Evolutionary conservation across 2,329 filamentous ascomycete species (phyloP), one percentile per base, ranked within the genome.

Genomic region (Beauveria caledonica): DNA sequence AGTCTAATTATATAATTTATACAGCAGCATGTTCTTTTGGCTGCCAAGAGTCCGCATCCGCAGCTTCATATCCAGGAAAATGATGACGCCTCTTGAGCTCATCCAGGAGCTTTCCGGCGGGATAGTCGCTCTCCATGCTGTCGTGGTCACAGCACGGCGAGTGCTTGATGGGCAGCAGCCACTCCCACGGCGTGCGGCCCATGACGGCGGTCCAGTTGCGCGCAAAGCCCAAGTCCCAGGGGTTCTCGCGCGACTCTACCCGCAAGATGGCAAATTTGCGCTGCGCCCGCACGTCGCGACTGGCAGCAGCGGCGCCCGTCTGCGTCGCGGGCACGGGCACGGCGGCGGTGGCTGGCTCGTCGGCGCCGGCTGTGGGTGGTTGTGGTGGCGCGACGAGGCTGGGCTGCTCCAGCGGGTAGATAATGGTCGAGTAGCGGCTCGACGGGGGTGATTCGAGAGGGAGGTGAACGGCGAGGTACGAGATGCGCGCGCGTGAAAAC

Each of bases 181-280:
- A 97, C 62, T 96, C 89, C 15, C 87, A 63, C 2, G 86, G 64
- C 21, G 75, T 82, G 51, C 81, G 74, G 0, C 93, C 93, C 86
- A 99, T 91, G 25, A 97, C 84, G 15, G 87, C 82, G 64, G 85
- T 83, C 75, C 92, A 87, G 68, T 97, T 97, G 29, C 78, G 74
- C 63, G 82, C 78, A 9, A 75, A 74, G 2, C 89, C 90, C 1
- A 94, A 76, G 66, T 96, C 84, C 86, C 91, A 99, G 0, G 91
- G 90, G 66, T 96, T 96, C 66, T 94, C 87, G 10, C 89, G 87
- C 0, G 84, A 80, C 3, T 84, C 77, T 0, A 88, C 90, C 63
- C 84, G 81, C 2, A 97, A 77, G 45, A 97, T 87, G 13, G 90
- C 91, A 70, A 96, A 97, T 11, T 83, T 88, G 29, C 86, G 82